Percentiles rank a stretch among this genome's conserved stretches.
Evolutionary conservation across 2,329 filamentous ascomycete genomes (phyloP).

Genomic region (Blumeria hordei): DNA sequence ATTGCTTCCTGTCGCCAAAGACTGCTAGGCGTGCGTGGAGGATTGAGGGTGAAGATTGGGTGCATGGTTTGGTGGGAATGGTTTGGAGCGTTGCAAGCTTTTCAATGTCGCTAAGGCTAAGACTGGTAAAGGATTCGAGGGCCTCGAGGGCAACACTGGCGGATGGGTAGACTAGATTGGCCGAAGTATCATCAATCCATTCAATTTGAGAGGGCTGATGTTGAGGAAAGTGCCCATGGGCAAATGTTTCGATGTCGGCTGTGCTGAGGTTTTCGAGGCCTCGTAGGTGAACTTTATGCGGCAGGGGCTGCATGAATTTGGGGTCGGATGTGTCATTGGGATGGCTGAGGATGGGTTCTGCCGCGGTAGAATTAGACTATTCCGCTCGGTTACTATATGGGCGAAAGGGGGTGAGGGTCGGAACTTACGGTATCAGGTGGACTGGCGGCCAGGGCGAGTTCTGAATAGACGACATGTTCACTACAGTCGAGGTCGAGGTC

Average conservation of each 20-base stretch:
- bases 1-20: constrained; percentile 53
- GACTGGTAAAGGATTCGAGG: constrained; percentile 25
- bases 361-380: neutral
- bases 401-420: neutral
- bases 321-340: constrained; percentile 10
- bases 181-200: constrained; percentile 87
- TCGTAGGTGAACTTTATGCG: constrained; percentile 34
- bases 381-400: neutral
- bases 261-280: constrained; percentile 67
- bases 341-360: constrained; percentile 7
- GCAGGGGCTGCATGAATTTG: constrained; percentile 8
- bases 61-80: constrained; percentile 43
- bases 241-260: constrained; percentile 53
- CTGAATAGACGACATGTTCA: neutral
- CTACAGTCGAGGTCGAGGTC: neutral
- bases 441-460: neutral
- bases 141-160: constrained; percentile 28
- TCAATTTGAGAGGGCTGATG: constrained; percentile 41
- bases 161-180: constrained; percentile 56
- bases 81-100: constrained; percentile 35
- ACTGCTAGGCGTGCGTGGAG: constrained; percentile 55
- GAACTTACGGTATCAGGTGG: neutral
- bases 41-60: constrained; percentile 40
- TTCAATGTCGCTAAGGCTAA: constrained; percentile 25
- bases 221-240: constrained; percentile 37